Base-by-base conservation (phyloP, 495 filamentous ascomycete genomes). In the Penicillium cinerascens region DNA sequence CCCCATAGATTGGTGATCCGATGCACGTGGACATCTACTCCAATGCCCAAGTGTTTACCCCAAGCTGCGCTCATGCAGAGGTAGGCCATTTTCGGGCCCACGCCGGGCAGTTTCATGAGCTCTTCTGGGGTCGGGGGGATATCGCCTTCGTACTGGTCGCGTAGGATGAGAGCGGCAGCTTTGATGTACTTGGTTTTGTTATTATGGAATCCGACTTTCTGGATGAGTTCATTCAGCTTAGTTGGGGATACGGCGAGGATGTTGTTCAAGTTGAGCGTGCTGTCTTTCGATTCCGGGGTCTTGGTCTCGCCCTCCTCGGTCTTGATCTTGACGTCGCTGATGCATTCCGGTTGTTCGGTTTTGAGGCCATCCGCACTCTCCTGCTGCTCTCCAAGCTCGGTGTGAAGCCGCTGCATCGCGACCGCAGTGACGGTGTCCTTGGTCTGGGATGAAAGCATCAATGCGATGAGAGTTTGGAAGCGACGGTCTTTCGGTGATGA, bases 71-170 rank as follows among this genome's bases (percentile, higher is more conserved):
- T 86, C 80, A 97, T 82, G 68, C 90, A 96, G 4, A 98, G 79
- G 63, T 95, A 91, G 17, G 89, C 93, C 92, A 98, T 98, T 72
- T 98, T 98, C 6, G 93, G 93, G 0, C 93, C 93, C 0, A 98
- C 92, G 2, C 93, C 93, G 0, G 93, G 93, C 0, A 98, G 81
- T 6, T 82, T 78, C 63, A 85, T 84, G 16, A 98, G 76, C 0
- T 85, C 91, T 44, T 85, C 83, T 17, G 92, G 79, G 0, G 90
- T 89, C 44, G 84, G 75, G 0, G 93, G 95, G 54, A 98, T 96
- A 67, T 97, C 93, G 26, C 82, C 81, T 42, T 66, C 64, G 61
- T 80, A 86, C 21, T 82, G 50, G 49, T 95, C 87, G 9, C 80
- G 75, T 2, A 96, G 76, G 37, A 96, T 86, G 7, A 75, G 60